Evolutionary conservation across 2,329 filamentous ascomycete species (phyloP).

Genomic region (Pestalotiopsis sp.): DNA sequence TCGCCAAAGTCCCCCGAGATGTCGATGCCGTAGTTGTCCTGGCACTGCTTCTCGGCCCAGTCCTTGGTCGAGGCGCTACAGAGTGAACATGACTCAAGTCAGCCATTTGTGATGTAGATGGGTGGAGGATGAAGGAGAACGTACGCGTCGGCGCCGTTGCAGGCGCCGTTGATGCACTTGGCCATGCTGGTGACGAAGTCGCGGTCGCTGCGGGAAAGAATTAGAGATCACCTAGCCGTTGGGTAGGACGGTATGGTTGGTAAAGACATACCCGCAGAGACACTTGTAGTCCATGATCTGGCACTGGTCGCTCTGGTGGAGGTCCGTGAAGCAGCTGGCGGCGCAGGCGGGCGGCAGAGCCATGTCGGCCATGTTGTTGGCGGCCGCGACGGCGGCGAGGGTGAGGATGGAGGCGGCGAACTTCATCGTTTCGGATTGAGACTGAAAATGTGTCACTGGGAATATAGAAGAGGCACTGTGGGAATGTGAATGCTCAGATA

Average conservation of each 20-base stretch:
- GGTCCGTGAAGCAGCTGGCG: not conserved
- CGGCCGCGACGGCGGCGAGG: not conserved
- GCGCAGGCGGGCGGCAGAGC: not conserved
- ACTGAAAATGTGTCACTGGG: too few species aligned
- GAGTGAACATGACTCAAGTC: not conserved
- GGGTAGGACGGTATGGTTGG: too few species aligned
- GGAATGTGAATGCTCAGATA: not conserved
- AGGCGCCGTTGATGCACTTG: not conserved
- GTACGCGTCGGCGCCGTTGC: not conserved
- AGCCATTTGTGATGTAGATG: not conserved
- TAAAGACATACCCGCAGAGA: not conserved
- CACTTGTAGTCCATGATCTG: not conserved
- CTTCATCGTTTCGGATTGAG: not conserved
- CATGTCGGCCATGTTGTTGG: not conserved
- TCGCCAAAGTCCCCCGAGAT: not conserved
- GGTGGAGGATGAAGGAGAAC: not conserved
- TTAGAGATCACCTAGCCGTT: too few species aligned
- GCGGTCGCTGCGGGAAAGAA: not conserved
- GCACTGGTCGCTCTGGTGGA: not conserved
- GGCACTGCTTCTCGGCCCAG: not conserved
- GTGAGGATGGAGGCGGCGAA: not conserved
- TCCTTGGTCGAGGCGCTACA: not conserved
- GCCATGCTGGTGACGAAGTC: not conserved
- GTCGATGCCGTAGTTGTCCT: not conserved
- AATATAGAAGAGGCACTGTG: not conserved